Evolutionary conservation across 1,284 basidiomycete species (phyloP), one percentile per base, ranked within the genome.

Genomic region (Trichosporon inkin): DNA sequence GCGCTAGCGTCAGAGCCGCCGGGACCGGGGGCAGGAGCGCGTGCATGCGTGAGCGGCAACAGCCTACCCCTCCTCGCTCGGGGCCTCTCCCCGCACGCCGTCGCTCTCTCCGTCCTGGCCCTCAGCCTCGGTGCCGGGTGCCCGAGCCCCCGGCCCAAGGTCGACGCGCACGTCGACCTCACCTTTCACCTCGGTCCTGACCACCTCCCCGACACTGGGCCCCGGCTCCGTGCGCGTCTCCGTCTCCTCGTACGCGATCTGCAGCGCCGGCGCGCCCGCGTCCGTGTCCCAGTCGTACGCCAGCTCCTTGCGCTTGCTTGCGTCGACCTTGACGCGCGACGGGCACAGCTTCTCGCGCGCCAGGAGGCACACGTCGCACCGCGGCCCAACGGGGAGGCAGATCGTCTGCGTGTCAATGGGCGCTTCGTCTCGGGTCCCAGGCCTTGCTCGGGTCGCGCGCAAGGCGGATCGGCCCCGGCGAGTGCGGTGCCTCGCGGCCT

Each of bases 301-400:
- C 0, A 79, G 70, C 55, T 72, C 70, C 57, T 79, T 78, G 41
- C 77, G 56, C 1, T 71, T 71, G 39, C 71, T 69, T 3, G 64
- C 44, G 32, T 73, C 74, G 49, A 77, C 76, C 20, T 69, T 69
- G 10, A 75, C 71, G 22, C 75, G 64, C 0, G 73, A 75, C 0
- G 81, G 80, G 62, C 81, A 81, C 8, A 81, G 61, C 53, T 71
- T 74, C 44, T 69, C 67, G 57, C 70, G 67, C 0, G 73, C 78
- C 2, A 82, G 62, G 19, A 79, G 68, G 67, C 92, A 94, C n/a
- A 83, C 70, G 64, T 89, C 87, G 71, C 94, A 98, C 36, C 86
- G 83, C 0, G 94, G 92, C 0, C 85, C 84, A 8, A 91, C 83
- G 2, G 94, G 91, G 1, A 88, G 80, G 67, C 94, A 98, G 2